These are phyloP conservation scores for Penicillium flavigenum DNA, from an alignment of 495 filamentous ascomycete genomes.

Conservation along the genomic window DNA sequence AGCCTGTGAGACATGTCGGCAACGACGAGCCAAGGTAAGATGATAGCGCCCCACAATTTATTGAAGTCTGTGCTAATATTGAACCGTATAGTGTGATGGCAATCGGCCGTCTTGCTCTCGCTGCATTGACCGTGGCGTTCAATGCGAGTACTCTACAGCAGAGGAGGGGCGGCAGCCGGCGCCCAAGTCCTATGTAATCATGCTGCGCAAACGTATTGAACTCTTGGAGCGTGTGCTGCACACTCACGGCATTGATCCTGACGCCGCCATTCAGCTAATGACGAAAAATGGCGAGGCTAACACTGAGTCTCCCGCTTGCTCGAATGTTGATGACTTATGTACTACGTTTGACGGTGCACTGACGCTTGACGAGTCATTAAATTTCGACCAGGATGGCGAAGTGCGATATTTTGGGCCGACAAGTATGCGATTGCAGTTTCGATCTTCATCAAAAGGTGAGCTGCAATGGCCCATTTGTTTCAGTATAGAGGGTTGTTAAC, in stretches of 20 bases:
- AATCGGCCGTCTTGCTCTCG: constrained; percentile 28
- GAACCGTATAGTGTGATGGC: constrained; percentile 25
- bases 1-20: constrained; percentile 34
- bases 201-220: constrained; percentile 29
- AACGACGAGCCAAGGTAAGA: constrained; percentile 31
- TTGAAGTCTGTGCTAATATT: not conserved
- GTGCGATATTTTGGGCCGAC: constrained; percentile 34
- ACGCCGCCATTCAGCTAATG: constrained; percentile 25
- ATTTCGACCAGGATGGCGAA: constrained; percentile 35
- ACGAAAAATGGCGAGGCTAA: constrained; percentile 11
- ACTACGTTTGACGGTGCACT: constrained; percentile 29
- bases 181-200: constrained; percentile 33
- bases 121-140: constrained; percentile 27
- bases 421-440: constrained; percentile 30
- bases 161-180: constrained; percentile 33
- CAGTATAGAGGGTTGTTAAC: constrained; percentile 7
- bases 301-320: constrained; percentile 1
- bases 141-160: constrained; percentile 28
- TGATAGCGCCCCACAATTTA: not conserved
- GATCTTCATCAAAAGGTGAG: constrained; percentile 19
- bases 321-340: constrained; percentile 26
- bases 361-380: constrained; percentile 31
- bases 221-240: constrained; percentile 25
- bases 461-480: not conserved
- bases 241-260: constrained; percentile 26